These are phyloP conservation scores for Pyrrhoderma lamaoense DNA, from an alignment of 1,284 basidiomycete species.

Conservation along the genomic window DNA sequence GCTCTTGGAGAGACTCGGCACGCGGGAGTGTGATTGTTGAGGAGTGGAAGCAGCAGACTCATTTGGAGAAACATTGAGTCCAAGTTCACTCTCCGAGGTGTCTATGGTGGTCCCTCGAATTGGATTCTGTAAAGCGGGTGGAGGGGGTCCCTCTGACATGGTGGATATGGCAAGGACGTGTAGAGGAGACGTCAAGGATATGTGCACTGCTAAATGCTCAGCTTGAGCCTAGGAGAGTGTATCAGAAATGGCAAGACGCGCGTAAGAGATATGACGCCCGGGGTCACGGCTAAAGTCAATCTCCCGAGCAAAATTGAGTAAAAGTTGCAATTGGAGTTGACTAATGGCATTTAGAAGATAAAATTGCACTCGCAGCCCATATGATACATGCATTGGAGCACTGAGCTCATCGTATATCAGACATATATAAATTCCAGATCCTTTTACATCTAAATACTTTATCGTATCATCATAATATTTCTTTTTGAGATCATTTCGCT, in stretches of 20 bases:
- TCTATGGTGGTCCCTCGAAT: constrained; percentile 24
- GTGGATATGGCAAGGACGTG: constrained; percentile 6
- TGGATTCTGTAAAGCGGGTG: constrained; percentile 22
- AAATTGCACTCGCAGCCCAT: too few species aligned
- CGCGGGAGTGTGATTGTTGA: background rate
- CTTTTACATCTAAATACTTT: too few species aligned
- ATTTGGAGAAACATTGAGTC: constrained; percentile 13
- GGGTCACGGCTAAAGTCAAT: background rate
- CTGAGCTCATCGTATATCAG: too few species aligned
- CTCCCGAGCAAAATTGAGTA: too few species aligned
- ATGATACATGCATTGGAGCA: too few species aligned
- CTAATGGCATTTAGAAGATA: too few species aligned
- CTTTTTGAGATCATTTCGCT: too few species aligned
- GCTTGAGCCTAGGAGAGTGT: background rate
- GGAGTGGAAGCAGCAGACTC: background rate
- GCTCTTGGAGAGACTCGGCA: constrained; percentile 10
- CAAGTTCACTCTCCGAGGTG: constrained; percentile 21
- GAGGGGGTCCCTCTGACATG: constrained; percentile 18
- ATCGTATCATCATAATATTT: too few species aligned
- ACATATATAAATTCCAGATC: too few species aligned
- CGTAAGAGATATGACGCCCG: background rate
- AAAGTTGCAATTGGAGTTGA: too few species aligned
- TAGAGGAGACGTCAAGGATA: background rate
- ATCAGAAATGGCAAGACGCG: background rate
- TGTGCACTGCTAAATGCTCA: background rate